These are phyloP conservation scores for Petunia secreta DNA, from an alignment of 257 asterid species.

Conservation along the genomic window DNA sequence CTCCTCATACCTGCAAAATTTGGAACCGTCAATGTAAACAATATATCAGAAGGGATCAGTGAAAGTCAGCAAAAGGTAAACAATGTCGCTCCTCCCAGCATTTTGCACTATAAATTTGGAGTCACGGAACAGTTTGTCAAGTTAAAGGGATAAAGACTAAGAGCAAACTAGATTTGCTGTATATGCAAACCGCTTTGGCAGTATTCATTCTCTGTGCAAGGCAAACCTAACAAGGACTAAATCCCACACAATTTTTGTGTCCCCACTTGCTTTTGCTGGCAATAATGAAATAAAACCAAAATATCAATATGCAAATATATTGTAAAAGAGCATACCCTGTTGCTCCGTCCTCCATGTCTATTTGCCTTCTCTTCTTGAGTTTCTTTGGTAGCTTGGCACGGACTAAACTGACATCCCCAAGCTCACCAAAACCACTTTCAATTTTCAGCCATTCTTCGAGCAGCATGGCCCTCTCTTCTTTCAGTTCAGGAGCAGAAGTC, in stretches of 20 bases:
- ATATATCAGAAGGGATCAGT: not conserved
- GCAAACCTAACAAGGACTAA: not conserved
- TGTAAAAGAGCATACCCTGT: slow-evolving; percentile 58
- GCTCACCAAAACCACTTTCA: slow-evolving; percentile 75
- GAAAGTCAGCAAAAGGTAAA: not conserved
- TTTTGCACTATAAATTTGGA: not conserved
- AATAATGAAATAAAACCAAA: not conserved
- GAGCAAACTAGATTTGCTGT: not conserved
- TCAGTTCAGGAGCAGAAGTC: slow-evolving; percentile 77
- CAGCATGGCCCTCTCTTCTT: slow-evolving; percentile 96
- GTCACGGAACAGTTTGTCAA: not conserved
- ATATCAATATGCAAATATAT: not conserved
- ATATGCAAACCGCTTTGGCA: not conserved
- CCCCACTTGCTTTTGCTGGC: not conserved
- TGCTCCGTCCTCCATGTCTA: slow-evolving; percentile 86
- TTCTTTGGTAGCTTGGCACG: slow-evolving; percentile 83
- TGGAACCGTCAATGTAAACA: slow-evolving; percentile 29
- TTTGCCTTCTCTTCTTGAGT: slow-evolving; percentile 84
- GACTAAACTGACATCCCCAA: slow-evolving; percentile 75
- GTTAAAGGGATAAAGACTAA: not conserved
- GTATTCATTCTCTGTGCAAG: not conserved
- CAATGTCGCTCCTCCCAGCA: not conserved
- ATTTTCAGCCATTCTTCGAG: slow-evolving; percentile 82
- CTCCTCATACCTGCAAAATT: slow-evolving; percentile 79
- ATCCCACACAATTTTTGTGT: no score